Evolutionary conservation across 2,329 filamentous ascomycete genomes (phyloP), one percentile per base, ranked within the genome.

Genomic region (Neocatenulostroma microsporum): DNA sequence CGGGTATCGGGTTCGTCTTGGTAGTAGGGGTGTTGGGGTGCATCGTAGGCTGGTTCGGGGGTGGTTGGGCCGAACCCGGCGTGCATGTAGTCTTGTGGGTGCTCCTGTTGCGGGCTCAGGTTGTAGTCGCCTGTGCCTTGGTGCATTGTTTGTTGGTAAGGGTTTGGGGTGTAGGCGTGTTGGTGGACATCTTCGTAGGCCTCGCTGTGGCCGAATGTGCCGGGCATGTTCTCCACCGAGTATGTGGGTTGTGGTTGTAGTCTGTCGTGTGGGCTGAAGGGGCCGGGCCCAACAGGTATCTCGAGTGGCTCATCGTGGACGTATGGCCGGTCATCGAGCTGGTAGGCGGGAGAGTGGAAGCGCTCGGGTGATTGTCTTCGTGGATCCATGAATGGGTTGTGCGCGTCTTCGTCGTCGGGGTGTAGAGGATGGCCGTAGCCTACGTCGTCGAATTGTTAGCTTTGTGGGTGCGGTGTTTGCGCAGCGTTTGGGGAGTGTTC

Each of bases 221-320:
- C 71, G 33, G 70, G 62, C 25, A 84, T 73, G 55, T 82, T 79
- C 46, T 80, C 73, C 15, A 85, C 80, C 3, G 80, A 83, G 57
- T 84, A 84, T 39, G 88, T 89, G 33, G 86, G 84, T 61, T 95
- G 88, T 46, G 88, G 73, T 40, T 82, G 78, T 34, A 96, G 68
- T 39, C 80, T 73, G 63, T 96, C 89, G 53, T 78, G 80, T 1
- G 81, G 76, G 18, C 34, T 80, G 41, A 67, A 62, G 33, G 61
- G 56, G 17, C 61, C 62, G 19, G 74, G 73, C 3, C 74, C 78
- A 63, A 75, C 72, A 41, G 80, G 82, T 57, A 86, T 84, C 48
- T 84, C 76, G 34, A 88, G 67, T 42, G 78, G 78, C 31, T 66
- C 60, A 47, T 62, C 52, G 47, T 61, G 70, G 21, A 62, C 62